Evolutionary conservation across 805 yeast genomes (phyloP), one percentile per base, ranked within the genome.

Genomic region (Pichia paraexigua): DNA sequence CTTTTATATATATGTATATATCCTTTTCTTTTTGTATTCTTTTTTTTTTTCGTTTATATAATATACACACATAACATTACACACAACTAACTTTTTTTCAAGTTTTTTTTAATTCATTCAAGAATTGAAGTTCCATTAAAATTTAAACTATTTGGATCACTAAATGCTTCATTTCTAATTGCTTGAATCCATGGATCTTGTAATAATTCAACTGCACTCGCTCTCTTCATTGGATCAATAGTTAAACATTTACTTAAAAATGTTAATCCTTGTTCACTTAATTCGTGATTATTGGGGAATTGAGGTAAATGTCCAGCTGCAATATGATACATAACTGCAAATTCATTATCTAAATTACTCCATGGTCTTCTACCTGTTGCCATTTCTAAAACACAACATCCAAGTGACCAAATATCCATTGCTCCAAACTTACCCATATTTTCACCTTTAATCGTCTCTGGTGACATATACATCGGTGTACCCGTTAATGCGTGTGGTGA

Each of bases 401-500:
- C 99, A 42, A 92, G 72, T 0, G 99, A 89, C 99, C 99, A 94
- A 35, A 94, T 87, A 69, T 94, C 99, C 52, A 73, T 77, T 3
- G 83, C 80, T 3, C 91, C 91, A 56, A 75, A 78, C 50, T 74
- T 71, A 35, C 83, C 85, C 1, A 76, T 63, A 1, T 75, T 67
- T 7, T 78, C 74, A 2, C 97, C 97, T 1, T 94, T 87, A 53
- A 94, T 88, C 0, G 88, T 87, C 62, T 94, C 99, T 0, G 99
- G 99, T 0, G 98, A 89, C 98, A 94, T 92, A 69, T 94, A 94
- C 97, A 92, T 94, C 17, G 98, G 98, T 0, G 99, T 94, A 41
- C 99, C 99, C 2, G 95, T 83, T 73, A 86, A 76, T 15, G 60
- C 63, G 50, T 64, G 63, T 5, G 39, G 39, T 35, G 66, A 60